phyloP scores from a whole-genome alignment of 2,329 filamentous ascomycete genomes.

The Stagonosporopsis chrysanthemi region DNA sequence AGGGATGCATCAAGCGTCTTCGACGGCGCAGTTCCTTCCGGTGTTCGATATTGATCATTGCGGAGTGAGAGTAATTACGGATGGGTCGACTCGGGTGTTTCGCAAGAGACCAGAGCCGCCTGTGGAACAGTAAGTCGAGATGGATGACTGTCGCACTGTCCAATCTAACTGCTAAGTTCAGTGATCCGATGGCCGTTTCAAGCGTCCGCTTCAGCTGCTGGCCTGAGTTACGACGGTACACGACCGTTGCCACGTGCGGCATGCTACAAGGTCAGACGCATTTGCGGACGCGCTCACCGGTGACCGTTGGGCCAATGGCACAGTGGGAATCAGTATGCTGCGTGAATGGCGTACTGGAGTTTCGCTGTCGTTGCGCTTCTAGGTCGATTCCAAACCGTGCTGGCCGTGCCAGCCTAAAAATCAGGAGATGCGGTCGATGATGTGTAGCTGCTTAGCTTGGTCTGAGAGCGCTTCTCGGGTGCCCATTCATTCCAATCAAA shows the following conservation, averaged over 20 bases:
- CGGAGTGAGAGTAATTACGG: conserved; percentile 4
- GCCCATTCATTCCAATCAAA: not conserved
- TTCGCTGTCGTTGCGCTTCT: not conserved
- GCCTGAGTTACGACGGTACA: conserved; percentile 1
- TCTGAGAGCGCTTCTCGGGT: not conserved
- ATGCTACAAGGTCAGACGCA: not conserved
- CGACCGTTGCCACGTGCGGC: conserved; percentile 2
- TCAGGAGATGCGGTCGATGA: not conserved
- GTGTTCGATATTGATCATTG: conserved; percentile 5
- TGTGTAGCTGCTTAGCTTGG: not conserved
- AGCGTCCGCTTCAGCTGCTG: conserved; percentile 4
- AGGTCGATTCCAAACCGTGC: not conserved
- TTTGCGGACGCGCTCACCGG: not conserved
- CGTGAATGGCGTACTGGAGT: conserved; percentile 1
- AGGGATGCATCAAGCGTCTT: not conserved
- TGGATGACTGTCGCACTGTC: not conserved
- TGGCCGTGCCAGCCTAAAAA: not conserved
- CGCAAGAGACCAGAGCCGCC: not conserved
- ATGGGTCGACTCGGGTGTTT: conserved; percentile 4
- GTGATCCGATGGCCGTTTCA: conserved; percentile 6
- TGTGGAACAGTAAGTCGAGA: not conserved
- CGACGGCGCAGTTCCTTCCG: not conserved
- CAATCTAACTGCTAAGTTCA: not conserved
- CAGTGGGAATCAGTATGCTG: not conserved
- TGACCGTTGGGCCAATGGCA: conserved; percentile 1